Evolutionary conservation across 73 alveolate genomes (phyloP), one percentile per base, ranked within the genome.

Genomic region (Paramecium sexaurelia): DNA sequence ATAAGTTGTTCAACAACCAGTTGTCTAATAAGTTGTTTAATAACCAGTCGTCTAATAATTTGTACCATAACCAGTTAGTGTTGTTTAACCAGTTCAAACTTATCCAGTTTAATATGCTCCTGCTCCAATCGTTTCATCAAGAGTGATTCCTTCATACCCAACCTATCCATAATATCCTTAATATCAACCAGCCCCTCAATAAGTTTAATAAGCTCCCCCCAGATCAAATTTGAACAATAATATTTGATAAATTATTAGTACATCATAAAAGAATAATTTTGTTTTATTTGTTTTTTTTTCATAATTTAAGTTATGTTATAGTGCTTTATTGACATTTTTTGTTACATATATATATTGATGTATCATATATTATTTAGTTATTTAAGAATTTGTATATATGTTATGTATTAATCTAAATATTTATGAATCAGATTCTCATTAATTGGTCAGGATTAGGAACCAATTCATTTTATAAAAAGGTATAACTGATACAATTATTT

Each of bases 371-470:
- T n/a, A n/a, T n/a, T n/a, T n/a, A n/a, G n/a, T n/a, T n/a, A n/a
- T n/a, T n/a, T n/a, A n/a, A n/a, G n/a, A n/a, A n/a, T n/a, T n/a
- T n/a, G n/a, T n/a, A n/a, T n/a, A n/a, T n/a, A 43, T 51, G 67
- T 51, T 51, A 51, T 51, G 67, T 7, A 51, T 17, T 35, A 35
- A 35, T 35, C 7, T 35, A 17, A 10, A 11, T 43, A 10, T 13
- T n/a, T 51, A 51, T 15, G 19, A 51, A 26, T 78, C 90, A 78
- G 7, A 78, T 88, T 88, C 73, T 88, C 68, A 43, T 68, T 17
- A 88, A 32, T 71, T 86, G 95, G 93, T 97, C 99, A 11, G 99
- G 99, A 87, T 97, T 96, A 3, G 99, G 99, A 33, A 96, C 73
- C 55, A 97, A 96, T 69, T 97, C 99, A 87, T 97, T 98, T 15